Conservation (phyloP, 345 rosid genomes). For the Citrus hindsii region DNA sequence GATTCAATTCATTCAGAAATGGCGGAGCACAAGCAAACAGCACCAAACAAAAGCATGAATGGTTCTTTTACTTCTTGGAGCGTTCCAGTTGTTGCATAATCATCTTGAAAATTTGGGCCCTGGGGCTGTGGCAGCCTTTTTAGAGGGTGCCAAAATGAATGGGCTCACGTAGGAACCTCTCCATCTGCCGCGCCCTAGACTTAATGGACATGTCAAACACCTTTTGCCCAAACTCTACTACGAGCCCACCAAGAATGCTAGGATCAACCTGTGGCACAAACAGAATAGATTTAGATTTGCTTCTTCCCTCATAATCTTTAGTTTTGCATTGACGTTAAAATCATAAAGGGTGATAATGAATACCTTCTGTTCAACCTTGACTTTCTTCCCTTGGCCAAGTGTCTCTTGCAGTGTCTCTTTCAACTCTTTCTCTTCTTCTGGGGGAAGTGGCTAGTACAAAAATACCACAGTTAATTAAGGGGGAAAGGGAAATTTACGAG, state of each 20-base stretch:
- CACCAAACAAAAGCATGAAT: conserved; percentile 8
- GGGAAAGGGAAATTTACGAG: neutral
- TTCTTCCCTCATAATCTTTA: neutral
- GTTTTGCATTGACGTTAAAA: neutral
- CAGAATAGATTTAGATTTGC: neutral
- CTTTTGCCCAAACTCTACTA: conserved; percentile 83
- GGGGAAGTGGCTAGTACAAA: conserved; percentile 67
- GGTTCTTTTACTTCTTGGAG: conserved; percentile 4
- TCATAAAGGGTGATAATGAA: neutral
- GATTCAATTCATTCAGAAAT: conserved; percentile 14
- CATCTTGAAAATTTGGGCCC: conserved; percentile 1
- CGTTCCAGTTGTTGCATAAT: conserved; percentile 5
- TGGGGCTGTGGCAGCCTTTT: conserved; percentile 5
- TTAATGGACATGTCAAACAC: conserved; percentile 93
- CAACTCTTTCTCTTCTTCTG: conserved; percentile 83
- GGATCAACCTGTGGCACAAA: conserved; percentile 77
- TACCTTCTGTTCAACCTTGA: conserved; percentile 83
- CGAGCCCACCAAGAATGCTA: conserved; percentile 84
- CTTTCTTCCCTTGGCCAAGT: conserved; percentile 77
- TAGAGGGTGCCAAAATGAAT: conserved; percentile 36
- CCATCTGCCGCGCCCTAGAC: conserved; percentile 91
- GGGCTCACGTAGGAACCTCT: conserved; percentile 87
- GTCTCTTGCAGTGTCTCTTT: conserved; percentile 73
- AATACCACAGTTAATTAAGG: neutral
- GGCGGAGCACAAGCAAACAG: conserved; percentile 11